phyloP scores from a whole-genome alignment of 225 moss, liverwort and hornwort species.

The Climacium dendroides region DNA sequence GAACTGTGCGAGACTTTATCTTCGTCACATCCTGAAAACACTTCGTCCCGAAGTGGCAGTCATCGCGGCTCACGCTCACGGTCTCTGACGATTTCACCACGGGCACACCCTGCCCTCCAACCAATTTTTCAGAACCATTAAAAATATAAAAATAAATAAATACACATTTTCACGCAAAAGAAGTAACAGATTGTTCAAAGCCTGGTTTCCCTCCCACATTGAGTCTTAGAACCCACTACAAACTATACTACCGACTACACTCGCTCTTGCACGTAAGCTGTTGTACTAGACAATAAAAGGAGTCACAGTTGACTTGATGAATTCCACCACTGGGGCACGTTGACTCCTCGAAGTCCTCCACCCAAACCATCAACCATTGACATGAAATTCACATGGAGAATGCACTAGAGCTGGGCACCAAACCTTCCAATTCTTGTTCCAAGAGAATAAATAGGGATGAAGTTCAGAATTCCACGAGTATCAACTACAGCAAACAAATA shows the following conservation, averaged over 20 bases:
- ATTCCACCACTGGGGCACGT: neutral
- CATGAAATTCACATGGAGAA: neutral
- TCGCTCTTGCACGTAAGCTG: neutral
- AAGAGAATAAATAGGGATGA: neutral
- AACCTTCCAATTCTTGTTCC: neutral
- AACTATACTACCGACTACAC: neutral
- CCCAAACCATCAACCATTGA: neutral
- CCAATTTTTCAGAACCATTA: neutral
- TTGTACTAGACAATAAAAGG: neutral
- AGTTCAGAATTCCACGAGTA: neutral
- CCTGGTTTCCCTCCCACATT: neutral
- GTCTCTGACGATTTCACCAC: conserved; percentile 53
- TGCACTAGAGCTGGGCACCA: neutral
- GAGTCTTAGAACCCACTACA: neutral
- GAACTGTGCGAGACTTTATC: conserved; percentile 83
- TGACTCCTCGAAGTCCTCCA: neutral
- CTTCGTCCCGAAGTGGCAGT: conserved; percentile 84
- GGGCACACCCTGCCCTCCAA: conserved; percentile 71
- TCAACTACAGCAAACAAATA: neutral
- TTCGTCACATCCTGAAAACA: conserved; percentile 92
- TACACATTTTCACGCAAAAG: neutral
- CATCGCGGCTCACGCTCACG: conserved; percentile 67
- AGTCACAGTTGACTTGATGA: neutral
- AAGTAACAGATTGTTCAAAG: neutral
- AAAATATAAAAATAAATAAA: neutral